Evolutionary conservation across 176 grass and related monocot species (phyloP), one percentile per base, ranked within the genome.

Genomic region (Neostapfia colusana): DNA sequence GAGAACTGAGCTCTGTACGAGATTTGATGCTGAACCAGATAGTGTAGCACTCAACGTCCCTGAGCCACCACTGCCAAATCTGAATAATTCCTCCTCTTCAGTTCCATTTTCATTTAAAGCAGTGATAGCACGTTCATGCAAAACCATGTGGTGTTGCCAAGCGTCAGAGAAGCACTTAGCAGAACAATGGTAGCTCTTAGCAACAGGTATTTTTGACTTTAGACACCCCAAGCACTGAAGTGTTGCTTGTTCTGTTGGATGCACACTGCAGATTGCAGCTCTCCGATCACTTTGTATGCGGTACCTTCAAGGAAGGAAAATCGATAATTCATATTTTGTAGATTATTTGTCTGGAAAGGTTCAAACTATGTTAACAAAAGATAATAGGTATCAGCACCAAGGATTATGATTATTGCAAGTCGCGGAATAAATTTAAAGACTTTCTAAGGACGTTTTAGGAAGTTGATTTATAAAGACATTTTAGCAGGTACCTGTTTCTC

Each of bases 151-250:
- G 55, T 90, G 89, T 53, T 88, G 89, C 93, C 93, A 97, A 26
- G 90, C 87, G 79, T 97, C 90, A 75, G 85, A 73, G 76, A 97
- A 92, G 43, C 93, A 97, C 82, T 80, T 97, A 77, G 93, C 24
- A 23, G 87, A 84, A 62, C 93, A 97, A 73, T 97, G 93, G 42
- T 90, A 97, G 81, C 93, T 92, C 80, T 90, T 97, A 23, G 85
- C 80, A 80, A 84, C 68, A 76, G 93, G 90, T 74, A 92, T 86
- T 85, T 97, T 97, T 79, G 85, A 88, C 75, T 97, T 97, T 28
- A 97, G n/a, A 82, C 93, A 97, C 35, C 87, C 87, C 20, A 97
- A 38, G 63, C 93, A 97, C 72, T 97, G 93, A 67, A 97, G 76
- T 6, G 89, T 88, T 78, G 93, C 93, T 65, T 85, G 77, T 85